Conservation (phyloP, 164 flowering plant species). For the Malania oleifera region DNA sequence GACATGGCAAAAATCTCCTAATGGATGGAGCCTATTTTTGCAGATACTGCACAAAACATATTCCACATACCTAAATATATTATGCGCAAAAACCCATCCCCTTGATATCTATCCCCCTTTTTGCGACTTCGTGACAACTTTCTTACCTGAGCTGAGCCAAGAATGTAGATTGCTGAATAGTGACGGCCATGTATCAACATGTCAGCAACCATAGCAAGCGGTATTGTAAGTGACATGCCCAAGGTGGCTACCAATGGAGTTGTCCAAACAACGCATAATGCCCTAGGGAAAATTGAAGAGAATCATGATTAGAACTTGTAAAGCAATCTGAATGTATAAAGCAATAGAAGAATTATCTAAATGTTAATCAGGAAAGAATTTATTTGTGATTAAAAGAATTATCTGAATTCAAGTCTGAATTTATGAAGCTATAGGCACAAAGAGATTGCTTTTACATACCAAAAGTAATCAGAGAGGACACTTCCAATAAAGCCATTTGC, state of each 20-base stretch:
- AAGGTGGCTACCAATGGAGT: constrained; percentile 86
- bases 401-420: not conserved
- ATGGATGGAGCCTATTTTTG: too few relatives aligned
- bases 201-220: constrained; percentile 91
- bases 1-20: too few relatives aligned
- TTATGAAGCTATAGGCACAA: not conserved
- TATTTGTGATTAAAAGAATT: too few relatives aligned
- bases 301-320: constrained; percentile 5
- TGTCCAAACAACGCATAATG: constrained; percentile 90
- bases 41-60: too few relatives aligned
- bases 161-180: constrained; percentile 79
- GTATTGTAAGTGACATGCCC: constrained; percentile 93
- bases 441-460: constrained; percentile 39
- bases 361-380: too few relatives aligned
- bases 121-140: not conserved
- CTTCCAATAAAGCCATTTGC: constrained; percentile 95
- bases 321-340: not conserved
- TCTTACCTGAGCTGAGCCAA: constrained; percentile 76
- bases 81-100: not conserved
- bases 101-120: not conserved
- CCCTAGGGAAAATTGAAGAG: constrained; percentile 39
- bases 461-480: constrained; percentile 95
- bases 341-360: not conserved
- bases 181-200: constrained; percentile 89
- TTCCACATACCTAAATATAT: too few relatives aligned